Conservation (phyloP, 192 early-diverging fungal species). For the Mortierella hygrophila region DNA sequence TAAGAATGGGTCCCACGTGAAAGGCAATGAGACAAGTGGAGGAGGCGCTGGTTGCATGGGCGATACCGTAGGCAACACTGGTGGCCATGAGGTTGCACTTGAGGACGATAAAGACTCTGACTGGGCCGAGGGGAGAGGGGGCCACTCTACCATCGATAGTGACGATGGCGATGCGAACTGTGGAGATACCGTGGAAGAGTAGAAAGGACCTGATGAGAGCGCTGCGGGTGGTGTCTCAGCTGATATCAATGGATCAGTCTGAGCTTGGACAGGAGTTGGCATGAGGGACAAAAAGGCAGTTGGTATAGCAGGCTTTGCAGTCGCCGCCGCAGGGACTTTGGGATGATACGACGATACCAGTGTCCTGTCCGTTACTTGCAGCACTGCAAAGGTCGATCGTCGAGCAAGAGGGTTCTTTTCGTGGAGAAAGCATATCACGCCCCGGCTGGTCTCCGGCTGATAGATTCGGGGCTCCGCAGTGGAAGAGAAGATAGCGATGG, state of each 20-base stretch:
- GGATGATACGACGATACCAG: background rate
- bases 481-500: constrained; percentile 2
- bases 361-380: background rate
- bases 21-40: too few relatives aligned
- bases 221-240: background rate
- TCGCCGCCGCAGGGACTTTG: background rate
- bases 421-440: background rate
- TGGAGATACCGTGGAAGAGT: background rate
- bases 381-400: background rate
- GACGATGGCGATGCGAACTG: background rate
- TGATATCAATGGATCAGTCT: background rate
- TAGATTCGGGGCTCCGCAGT: background rate
- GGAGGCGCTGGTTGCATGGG: too few relatives aligned
- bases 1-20: too few relatives aligned
- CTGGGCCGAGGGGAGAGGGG: background rate
- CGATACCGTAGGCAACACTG: too few relatives aligned
- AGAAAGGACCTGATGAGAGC: background rate
- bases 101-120: too few relatives aligned
- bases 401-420: background rate
- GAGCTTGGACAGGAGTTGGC: background rate
- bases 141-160: background rate
- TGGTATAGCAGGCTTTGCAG: background rate
- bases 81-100: too few relatives aligned
- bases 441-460: background rate
- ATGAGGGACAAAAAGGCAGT: background rate